Percentiles rank a stretch among this genome's conserved stretches.
phyloP scores from a whole-genome alignment of 1,139 yeast species.

The Geotrichum siamense region DNA sequence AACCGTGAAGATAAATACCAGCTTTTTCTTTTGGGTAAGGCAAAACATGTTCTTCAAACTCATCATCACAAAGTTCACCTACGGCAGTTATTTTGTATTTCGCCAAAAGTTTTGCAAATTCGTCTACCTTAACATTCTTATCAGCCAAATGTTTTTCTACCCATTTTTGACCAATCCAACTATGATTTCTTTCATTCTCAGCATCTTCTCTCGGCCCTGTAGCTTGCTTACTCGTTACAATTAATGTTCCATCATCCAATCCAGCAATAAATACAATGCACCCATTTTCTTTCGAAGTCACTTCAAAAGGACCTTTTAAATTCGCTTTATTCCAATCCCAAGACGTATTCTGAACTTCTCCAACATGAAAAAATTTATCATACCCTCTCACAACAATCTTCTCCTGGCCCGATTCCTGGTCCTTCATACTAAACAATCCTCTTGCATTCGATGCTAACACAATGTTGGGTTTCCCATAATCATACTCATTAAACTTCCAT shows the following conservation, averaged over 20 bases:
- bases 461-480: constrained; percentile 53
- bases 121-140: constrained; percentile 38
- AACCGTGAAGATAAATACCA: constrained; percentile 85
- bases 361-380: constrained; percentile 84
- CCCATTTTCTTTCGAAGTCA: constrained; percentile 87
- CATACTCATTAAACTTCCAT: constrained; percentile 92
- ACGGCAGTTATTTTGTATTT: constrained; percentile 67
- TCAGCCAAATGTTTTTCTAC: constrained; percentile 46
- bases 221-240: constrained; percentile 79
- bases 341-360: constrained; percentile 52
- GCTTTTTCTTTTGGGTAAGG: constrained; percentile 59
- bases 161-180: constrained; percentile 60
- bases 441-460: constrained; percentile 68
- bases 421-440: constrained; percentile 61
- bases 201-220: constrained; percentile 53
- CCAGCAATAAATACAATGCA: constrained; percentile 85
- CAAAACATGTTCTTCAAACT: constrained; percentile 88
- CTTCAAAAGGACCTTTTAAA: constrained; percentile 70
- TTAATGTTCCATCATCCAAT: constrained; percentile 63
- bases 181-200: constrained; percentile 52
- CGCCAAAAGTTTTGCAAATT: constrained; percentile 52
- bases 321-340: constrained; percentile 41
- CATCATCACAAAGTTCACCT: constrained; percentile 88
- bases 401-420: constrained; percentile 23
- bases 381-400: constrained; percentile 75